Base-by-base conservation (phyloP, 202 grass and related monocot species). In the Carex sylvatica region DNA sequence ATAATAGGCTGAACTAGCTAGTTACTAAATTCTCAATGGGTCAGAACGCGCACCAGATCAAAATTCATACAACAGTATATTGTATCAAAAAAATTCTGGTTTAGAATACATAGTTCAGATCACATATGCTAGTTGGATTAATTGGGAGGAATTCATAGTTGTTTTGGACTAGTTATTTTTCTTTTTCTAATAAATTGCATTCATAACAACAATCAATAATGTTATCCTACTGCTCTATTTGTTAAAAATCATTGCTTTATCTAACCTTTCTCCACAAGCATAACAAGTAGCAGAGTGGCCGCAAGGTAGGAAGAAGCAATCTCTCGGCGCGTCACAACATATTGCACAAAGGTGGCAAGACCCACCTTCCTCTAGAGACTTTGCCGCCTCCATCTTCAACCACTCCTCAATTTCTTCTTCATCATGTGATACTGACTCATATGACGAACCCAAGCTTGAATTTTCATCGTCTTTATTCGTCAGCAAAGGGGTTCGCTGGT, bases 261-360 rank as follows among this genome's bases (percentile, higher is more conserved):
- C n/a, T 64, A 82, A 91, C 91, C 88, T 97, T 84, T 62, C 80
- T 56, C 88, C 91, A 78, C 91, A 92, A 4, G 70, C 44, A 79
- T 90, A 90, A 84, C 94, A 97, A 66, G 91, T 87, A 24, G 79
- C 83, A 6, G 89, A 94, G 26, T 94, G 91, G 8, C 91, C 87
- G 22, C 91, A 94, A 10, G 92, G 94, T 59, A 94, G 83, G 85
- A 97, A 94, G 84, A 89, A 94, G 74, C 91, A 83, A 84, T 94
- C 91, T 84, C 78, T 87, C 16, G 18, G 71, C 16, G 84, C 83
- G 69, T 92, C 91, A 38, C 90, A 90, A 70, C 94, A 94, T 18
- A 89, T 78, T 24, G 84, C 68, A 22, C 94, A 91, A 36, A 94
- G 87, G 16, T 74, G 65, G 47, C 36, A 26, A 11, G 46, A 67